Conservation (phyloP, 2,329 filamentous ascomycete genomes). For the Phaeosphaeriaceae sp. region DNA sequence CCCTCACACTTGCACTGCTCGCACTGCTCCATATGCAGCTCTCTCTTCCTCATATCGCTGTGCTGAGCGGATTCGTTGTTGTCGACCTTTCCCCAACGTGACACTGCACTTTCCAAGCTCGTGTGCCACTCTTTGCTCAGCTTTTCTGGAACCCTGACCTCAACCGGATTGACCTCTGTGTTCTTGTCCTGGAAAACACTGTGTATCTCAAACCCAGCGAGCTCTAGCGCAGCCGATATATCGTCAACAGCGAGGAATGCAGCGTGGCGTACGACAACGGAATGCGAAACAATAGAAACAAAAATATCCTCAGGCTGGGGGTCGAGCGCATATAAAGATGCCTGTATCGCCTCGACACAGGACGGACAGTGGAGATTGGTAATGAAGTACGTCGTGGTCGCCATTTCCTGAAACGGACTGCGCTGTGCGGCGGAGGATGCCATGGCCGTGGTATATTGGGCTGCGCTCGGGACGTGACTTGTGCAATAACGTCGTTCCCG, state of each 20-base stretch:
- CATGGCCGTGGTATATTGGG: conserved; percentile 16
- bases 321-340: conserved; percentile 59
- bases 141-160: conserved; percentile 19
- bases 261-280: conserved; percentile 67
- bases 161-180: conserved; percentile 16
- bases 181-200: conserved; percentile 51
- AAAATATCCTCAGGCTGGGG: conserved; percentile 65
- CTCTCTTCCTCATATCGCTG: conserved; percentile 38
- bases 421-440: conserved; percentile 21
- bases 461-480: conserved; percentile 4
- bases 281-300: conserved; percentile 74
- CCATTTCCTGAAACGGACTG: conserved; percentile 19
- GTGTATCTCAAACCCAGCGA: conserved; percentile 66
- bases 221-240: conserved; percentile 57
- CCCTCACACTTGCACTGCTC: conserved; percentile 43
- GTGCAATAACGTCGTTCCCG: conserved; percentile 21
- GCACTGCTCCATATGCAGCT: conserved; percentile 43
- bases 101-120: conserved; percentile 46
- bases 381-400: conserved; percentile 67
- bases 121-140: conserved; percentile 36
- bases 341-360: conserved; percentile 72
- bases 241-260: conserved; percentile 51
- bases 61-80: conserved; percentile 10
- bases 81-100: conserved; percentile 33
- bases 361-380: conserved; percentile 81